These are phyloP conservation scores for Rhizopus sp. DNA, from an alignment of 371 early-diverging fungal species.

Conservation along the genomic window DNA sequence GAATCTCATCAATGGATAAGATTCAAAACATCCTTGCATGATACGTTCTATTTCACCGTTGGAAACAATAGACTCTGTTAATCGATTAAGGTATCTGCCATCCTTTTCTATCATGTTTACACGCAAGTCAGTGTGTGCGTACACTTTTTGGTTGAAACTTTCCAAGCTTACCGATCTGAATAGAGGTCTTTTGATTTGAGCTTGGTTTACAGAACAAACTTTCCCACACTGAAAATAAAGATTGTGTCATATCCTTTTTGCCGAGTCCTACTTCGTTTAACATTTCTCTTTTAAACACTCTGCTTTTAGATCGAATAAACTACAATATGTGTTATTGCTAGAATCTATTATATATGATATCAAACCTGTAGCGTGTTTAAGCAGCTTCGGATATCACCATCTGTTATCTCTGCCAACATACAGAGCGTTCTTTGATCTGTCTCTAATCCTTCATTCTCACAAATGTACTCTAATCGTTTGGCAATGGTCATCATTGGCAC, in stretches of 20 bases:
- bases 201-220: slow-evolving; percentile 65
- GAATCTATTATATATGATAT: not conserved
- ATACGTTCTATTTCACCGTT: slow-evolving; percentile 85
- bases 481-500: slow-evolving; percentile 73
- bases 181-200: slow-evolving; percentile 23
- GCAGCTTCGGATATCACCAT: slow-evolving; percentile 87
- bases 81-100: slow-evolving; percentile 49
- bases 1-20: slow-evolving; percentile 76
- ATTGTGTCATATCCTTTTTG: slow-evolving; percentile 80
- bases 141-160: not conserved
- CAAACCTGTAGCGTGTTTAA: slow-evolving; percentile 88
- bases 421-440: slow-evolving; percentile 78
- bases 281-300: slow-evolving; percentile 57
- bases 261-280: slow-evolving; percentile 63
- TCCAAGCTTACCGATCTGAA: slow-evolving; percentile 17
- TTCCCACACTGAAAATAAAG: slow-evolving; percentile 80
- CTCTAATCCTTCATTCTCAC: slow-evolving; percentile 73
- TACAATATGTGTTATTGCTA: slow-evolving; percentile 4
- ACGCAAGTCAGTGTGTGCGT: not conserved
- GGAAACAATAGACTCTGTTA: slow-evolving; percentile 56
- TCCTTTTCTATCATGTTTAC: slow-evolving; percentile 12
- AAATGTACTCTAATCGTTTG: slow-evolving; percentile 78
- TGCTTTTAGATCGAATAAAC: slow-evolving; percentile 48
- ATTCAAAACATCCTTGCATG: slow-evolving; percentile 91
- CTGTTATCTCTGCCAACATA: slow-evolving; percentile 72